Conservation (phyloP, 177 flowering plant genomes). For the Vitis hybrid region DNA sequence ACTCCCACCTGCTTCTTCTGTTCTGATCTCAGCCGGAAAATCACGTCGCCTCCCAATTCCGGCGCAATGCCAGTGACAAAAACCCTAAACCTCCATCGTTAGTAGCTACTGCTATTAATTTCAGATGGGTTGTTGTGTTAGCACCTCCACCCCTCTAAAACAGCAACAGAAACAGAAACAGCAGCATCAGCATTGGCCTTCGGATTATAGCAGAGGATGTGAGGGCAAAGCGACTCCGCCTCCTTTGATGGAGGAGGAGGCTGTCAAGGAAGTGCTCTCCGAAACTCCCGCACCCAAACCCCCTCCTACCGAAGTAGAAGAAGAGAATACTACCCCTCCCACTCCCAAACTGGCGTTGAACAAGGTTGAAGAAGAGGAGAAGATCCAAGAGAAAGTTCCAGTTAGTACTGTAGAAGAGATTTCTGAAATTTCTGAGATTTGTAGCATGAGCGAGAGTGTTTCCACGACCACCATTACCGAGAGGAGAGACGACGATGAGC, state of each 20-base stretch:
- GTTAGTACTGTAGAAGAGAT: slow-evolving; percentile 25
- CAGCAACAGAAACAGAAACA: background rate
- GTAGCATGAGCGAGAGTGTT: slow-evolving; percentile 48
- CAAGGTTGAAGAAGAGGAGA: background rate
- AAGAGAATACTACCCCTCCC: too few species aligned
- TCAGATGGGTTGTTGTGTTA: slow-evolving; percentile 35
- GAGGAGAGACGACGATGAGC: slow-evolving; percentile 24
- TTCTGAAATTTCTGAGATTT: slow-evolving; percentile 51
- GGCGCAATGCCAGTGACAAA: background rate
- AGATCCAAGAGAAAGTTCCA: slow-evolving; percentile 2
- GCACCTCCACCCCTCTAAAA: slow-evolving; percentile 6
- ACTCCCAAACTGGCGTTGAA: background rate
- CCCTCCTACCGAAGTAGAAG: background rate
- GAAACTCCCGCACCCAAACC: slow-evolving; percentile 45
- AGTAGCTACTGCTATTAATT: background rate
- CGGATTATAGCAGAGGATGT: slow-evolving; percentile 1
- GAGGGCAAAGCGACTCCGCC: slow-evolving; percentile 27
- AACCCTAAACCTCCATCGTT: background rate
- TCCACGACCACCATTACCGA: slow-evolving; percentile 35
- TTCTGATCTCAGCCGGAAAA: background rate
- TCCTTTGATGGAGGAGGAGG: slow-evolving; percentile 46
- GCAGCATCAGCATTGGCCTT: background rate
- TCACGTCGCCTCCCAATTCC: background rate
- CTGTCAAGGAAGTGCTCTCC: slow-evolving; percentile 73
- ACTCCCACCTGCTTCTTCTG: background rate